Evolutionary conservation across 306 rosid genomes (phyloP).

Genomic region (Rosa multiflora): DNA sequence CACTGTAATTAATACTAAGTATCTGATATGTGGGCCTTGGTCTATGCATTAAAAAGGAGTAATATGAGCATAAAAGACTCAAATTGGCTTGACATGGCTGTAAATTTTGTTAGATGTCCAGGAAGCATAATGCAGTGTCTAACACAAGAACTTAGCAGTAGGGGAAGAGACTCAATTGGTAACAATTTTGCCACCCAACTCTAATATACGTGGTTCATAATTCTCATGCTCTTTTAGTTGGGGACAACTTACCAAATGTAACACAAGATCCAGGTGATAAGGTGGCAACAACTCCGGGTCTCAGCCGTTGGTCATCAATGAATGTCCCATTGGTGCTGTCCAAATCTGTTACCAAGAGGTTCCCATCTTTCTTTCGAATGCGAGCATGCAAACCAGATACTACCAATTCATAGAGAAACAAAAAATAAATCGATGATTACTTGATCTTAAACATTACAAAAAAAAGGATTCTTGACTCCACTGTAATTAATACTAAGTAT

Average conservation of each 20-base stretch:
- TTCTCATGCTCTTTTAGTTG: too few relatives aligned
- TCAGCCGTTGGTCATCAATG: conserved; percentile 63
- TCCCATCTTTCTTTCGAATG: conserved; percentile 62
- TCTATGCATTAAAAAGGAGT: neutral
- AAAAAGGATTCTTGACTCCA: neutral
- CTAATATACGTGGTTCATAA: too few relatives aligned
- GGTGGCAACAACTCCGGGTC: conserved; percentile 62
- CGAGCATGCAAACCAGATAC: conserved; percentile 81
- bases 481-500: neutral
- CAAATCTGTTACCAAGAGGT: conserved; percentile 72
- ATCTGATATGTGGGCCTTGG: neutral
- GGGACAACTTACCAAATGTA: conserved; percentile 62
- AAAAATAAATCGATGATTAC: neutral
- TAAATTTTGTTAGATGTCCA: too few relatives aligned
- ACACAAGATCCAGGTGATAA: conserved; percentile 59
- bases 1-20: neutral
- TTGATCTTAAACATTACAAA: neutral
- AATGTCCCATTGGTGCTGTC: conserved; percentile 96
- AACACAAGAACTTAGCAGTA: too few relatives aligned
- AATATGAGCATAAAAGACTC: neutral
- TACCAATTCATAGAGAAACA: conserved; percentile 22
- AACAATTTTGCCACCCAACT: too few relatives aligned
- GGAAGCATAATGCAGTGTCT: too few relatives aligned
- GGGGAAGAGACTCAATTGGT: too few relatives aligned
- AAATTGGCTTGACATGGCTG: neutral